A percentile compares a stretch with the other conserved stretches of the same genome.
phyloP scores from a whole-genome alignment of 345 rosid genomes.

The Zanthoxylum bungeanum region DNA sequence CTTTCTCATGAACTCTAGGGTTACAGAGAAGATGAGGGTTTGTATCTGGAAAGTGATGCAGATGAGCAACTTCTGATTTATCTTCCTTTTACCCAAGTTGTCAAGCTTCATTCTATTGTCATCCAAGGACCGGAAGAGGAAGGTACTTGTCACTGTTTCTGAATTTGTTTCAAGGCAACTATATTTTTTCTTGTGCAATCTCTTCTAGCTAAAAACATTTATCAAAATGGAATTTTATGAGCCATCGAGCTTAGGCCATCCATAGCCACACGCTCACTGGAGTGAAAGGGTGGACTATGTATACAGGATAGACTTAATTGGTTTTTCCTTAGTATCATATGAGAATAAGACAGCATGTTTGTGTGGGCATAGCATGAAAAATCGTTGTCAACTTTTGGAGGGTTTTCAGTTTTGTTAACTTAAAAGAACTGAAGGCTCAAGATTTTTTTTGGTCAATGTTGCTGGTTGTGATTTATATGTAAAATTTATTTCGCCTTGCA shows the following conservation, averaged over 20 bases:
- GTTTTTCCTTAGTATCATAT: neutral
- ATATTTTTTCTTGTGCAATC: neutral
- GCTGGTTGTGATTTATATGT: neutral
- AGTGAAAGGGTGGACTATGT: neutral
- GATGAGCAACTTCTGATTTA: constrained; percentile 92
- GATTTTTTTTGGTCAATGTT: neutral
- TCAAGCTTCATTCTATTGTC: constrained; percentile 74
- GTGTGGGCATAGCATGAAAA: neutral
- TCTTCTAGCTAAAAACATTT: neutral
- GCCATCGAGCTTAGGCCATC: neutral
- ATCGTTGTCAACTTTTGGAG: neutral
- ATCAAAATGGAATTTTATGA: neutral
- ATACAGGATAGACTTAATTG: neutral
- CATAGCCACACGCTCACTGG: neutral
- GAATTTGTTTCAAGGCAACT: neutral
- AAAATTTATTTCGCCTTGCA: neutral
- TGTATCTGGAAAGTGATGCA: constrained; percentile 85
- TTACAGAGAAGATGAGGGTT: constrained; percentile 92
- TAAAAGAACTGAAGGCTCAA: neutral
- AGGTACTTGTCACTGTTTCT: constrained; percentile 33
- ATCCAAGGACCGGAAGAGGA: constrained; percentile 90
- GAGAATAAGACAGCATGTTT: neutral
- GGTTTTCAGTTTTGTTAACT: neutral
- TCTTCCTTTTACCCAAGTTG: constrained; percentile 86
- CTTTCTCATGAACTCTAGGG: constrained; percentile 49